These are phyloP conservation scores for Geosiphon pyriformis DNA, from an alignment of 192 early-diverging fungal genomes.

Conservation along the genomic window DNA sequence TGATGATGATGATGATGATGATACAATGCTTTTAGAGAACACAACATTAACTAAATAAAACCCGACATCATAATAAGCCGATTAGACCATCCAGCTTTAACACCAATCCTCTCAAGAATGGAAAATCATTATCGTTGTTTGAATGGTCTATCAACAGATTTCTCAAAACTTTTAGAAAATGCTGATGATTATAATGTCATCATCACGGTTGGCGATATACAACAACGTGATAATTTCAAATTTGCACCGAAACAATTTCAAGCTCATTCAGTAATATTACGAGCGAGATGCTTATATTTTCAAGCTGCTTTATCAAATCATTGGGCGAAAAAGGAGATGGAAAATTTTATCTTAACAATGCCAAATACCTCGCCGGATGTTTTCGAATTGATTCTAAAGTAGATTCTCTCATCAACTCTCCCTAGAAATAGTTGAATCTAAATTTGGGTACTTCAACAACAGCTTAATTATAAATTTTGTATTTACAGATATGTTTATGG, in stretches of 20 bases:
- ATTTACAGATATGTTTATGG: not conserved
- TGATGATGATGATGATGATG: too few relatives aligned
- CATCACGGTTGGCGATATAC: not conserved
- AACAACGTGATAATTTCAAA: not conserved
- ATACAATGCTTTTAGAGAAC: too few relatives aligned
- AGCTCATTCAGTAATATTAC: slow-evolving; percentile 15
- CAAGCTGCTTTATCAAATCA: slow-evolving; percentile 14
- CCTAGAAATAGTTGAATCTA: not conserved
- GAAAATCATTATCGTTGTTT: too few relatives aligned
- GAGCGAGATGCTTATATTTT: slow-evolving; percentile 12
- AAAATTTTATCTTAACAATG: not conserved
- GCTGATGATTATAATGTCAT: slow-evolving; percentile 17
- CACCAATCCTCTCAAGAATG: too few relatives aligned
- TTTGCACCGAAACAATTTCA: not conserved
- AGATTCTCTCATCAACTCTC: not conserved
- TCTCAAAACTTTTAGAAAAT: slow-evolving; percentile 9
- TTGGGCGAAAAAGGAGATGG: slow-evolving; percentile 6
- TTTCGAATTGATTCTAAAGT: slow-evolving; percentile 15
- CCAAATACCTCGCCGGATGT: slow-evolving; percentile 11
- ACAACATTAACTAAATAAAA: too few relatives aligned
- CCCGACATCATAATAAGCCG: too few relatives aligned
- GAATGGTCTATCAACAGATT: not conserved
- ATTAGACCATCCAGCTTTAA: too few relatives aligned
- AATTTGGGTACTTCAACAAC: not conserved
- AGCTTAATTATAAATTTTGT: not conserved